Evolutionary conservation across 2,329 filamentous ascomycete species (phyloP).

Genomic region (Bipolaris cookei): DNA sequence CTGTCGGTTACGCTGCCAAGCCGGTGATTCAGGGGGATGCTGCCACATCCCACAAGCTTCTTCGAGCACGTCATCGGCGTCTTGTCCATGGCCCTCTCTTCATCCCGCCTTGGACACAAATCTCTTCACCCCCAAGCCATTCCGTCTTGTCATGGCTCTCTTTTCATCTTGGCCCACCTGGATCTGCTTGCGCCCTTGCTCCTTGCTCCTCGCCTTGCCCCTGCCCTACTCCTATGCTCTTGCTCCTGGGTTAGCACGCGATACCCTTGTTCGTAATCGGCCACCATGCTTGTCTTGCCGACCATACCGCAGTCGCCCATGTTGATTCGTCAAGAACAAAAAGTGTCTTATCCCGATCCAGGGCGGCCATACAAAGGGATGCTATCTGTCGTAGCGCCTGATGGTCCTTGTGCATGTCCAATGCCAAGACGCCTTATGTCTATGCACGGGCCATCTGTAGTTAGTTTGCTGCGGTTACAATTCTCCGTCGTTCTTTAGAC

Average conservation of each 20-base stretch:
- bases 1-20: conserved; percentile 37
- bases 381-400: too few relatives aligned
- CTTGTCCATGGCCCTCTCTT: conserved; percentile 21
- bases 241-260: too few relatives aligned
- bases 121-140: too few relatives aligned
- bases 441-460: not conserved
- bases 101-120: conserved; percentile 5
- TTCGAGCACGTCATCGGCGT: conserved; percentile 27
- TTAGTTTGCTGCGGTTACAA: not conserved
- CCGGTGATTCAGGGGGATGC: conserved; percentile 11
- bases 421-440: not conserved
- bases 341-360: not conserved
- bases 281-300: too few relatives aligned
- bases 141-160: too few relatives aligned
- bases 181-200: too few relatives aligned
- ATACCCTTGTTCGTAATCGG: too few relatives aligned
- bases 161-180: too few relatives aligned
- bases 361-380: too few relatives aligned
- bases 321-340: not conserved
- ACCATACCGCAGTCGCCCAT: too few relatives aligned
- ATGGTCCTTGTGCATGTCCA: not conserved
- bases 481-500: not conserved
- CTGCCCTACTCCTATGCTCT: too few relatives aligned
- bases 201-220: too few relatives aligned
- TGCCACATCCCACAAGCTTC: conserved; percentile 6